Percentiles rank a stretch among this genome's conserved stretches.
phyloP scores from a whole-genome alignment of 495 filamentous ascomycete species.

The Mytilinidion resinicola region DNA sequence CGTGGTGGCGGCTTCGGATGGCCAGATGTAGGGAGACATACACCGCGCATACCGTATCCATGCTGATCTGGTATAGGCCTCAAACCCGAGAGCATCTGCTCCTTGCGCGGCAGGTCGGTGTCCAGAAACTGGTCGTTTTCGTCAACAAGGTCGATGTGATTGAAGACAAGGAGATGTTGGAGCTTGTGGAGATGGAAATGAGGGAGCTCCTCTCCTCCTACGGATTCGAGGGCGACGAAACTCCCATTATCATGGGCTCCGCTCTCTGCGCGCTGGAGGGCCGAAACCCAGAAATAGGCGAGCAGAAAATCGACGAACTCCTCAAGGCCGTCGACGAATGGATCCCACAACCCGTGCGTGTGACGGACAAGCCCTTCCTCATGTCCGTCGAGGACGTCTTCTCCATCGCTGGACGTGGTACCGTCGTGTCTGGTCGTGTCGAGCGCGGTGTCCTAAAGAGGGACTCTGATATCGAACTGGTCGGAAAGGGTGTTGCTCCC shows the following conservation, averaged over 20 bases:
- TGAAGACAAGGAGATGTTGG: conserved; percentile 98
- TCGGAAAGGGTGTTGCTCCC: conserved; percentile 67
- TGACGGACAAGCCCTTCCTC: conserved; percentile 93
- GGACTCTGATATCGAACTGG: conserved; percentile 86
- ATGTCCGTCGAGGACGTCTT: conserved; percentile 99
- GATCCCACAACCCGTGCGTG: conserved; percentile 91
- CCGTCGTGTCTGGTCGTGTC: conserved; percentile 91
- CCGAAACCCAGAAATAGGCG: conserved; percentile 80
- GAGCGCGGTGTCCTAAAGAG: conserved; percentile 91
- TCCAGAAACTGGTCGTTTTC: conserved; percentile 96
- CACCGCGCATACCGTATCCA: conserved; percentile 29
- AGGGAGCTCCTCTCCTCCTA: conserved; percentile 86
- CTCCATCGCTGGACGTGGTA: conserved; percentile 95
- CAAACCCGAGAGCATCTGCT: conserved; percentile 98
- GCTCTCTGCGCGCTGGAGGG: conserved; percentile 91
- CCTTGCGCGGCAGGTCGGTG: conserved; percentile 94
- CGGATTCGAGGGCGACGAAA: conserved; percentile 96
- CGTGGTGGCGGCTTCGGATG: conserved; percentile 95
- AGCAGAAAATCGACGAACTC: conserved; percentile 77
- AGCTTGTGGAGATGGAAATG: conserved; percentile 99
- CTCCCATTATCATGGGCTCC: conserved; percentile 92
- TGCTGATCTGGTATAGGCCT: conserved; percentile 50
- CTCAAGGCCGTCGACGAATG: conserved; percentile 86
- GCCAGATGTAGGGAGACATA: conserved; percentile 70
- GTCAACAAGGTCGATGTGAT: conserved; percentile 98